phyloP scores from a whole-genome alignment of 441 rosid genomes.

The Capsella rubella region DNA sequence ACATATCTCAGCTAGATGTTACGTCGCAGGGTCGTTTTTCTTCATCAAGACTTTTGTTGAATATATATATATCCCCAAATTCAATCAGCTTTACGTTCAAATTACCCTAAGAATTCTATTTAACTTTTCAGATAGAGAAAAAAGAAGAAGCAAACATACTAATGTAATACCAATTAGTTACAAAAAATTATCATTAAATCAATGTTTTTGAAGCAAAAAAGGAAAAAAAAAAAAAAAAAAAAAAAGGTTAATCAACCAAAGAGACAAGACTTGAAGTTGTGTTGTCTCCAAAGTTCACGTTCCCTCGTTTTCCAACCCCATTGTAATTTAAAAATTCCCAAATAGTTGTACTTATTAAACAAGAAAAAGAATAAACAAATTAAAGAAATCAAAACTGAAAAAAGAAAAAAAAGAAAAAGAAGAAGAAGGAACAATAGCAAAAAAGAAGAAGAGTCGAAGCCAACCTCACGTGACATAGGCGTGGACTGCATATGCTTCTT shows the following conservation, averaged over 20 bases:
- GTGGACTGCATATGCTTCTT: conserved; percentile 40
- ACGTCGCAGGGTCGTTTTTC: conserved; percentile 16
- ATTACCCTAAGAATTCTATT: background rate
- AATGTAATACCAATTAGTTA: background rate
- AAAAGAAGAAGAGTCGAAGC: conserved; percentile 30
- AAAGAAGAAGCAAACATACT: background rate
- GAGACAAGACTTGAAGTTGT: conserved; percentile 24
- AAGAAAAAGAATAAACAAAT: background rate
- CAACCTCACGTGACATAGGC: conserved; percentile 38
- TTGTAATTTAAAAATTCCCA: background rate
- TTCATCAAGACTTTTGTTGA: conserved; percentile 12
- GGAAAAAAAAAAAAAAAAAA: background rate
- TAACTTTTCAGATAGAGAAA: background rate
- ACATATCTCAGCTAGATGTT: conserved; percentile 25
- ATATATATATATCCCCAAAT: background rate
- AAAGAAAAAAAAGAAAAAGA: background rate
- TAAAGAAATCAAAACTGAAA: background rate
- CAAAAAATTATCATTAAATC: background rate
- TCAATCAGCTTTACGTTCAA: background rate
- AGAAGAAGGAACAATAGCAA: background rate
- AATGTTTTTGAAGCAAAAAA: conserved; percentile 13
- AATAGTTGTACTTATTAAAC: background rate
- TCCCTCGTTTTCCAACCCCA: conserved; percentile 37
- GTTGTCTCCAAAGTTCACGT: conserved; percentile 33
- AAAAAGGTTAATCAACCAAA: background rate